phyloP scores from a whole-genome alignment of 305 asterid species.

The Fraxinus sp. region DNA sequence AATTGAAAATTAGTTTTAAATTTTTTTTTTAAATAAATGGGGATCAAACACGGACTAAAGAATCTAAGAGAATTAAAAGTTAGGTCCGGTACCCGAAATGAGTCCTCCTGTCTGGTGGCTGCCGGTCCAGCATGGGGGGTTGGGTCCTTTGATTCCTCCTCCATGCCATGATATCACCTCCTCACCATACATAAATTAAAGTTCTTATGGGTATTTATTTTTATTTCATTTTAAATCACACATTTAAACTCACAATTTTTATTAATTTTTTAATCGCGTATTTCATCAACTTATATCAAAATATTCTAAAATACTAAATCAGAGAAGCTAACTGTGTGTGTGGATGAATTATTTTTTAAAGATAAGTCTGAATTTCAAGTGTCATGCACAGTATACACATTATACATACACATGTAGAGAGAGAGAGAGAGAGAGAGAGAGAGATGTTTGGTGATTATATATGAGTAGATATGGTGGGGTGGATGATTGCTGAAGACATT shows the following conservation, averaged over 20 bases:
- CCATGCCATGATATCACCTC: slow-evolving; percentile 14
- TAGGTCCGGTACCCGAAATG: slow-evolving; percentile 25
- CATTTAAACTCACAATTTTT: too few species aligned
- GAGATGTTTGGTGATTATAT: not conserved
- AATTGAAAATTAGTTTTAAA: too few species aligned
- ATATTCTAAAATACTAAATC: too few species aligned
- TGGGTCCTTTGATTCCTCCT: slow-evolving; percentile 16
- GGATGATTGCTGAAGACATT: slow-evolving; percentile 53
- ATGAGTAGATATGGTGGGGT: slow-evolving; percentile 27
- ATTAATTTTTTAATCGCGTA: too few species aligned
- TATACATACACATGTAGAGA: not conserved
- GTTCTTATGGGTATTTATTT: not conserved
- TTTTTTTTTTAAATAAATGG: too few species aligned
- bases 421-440: not conserved
- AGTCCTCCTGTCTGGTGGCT: slow-evolving; percentile 50
- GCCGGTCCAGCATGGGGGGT: slow-evolving; percentile 30
- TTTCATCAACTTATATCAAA: too few species aligned
- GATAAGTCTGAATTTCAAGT: not conserved
- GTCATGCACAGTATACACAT: not conserved
- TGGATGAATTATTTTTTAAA: not conserved
- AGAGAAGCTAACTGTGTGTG: not conserved
- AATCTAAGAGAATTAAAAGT: not conserved
- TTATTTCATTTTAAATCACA: too few species aligned
- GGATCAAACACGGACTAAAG: not conserved
- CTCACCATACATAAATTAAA: slow-evolving; percentile 20